phyloP scores from a whole-genome alignment of 371 early-diverging fungal genomes.

The Mortierella sp. region DNA sequence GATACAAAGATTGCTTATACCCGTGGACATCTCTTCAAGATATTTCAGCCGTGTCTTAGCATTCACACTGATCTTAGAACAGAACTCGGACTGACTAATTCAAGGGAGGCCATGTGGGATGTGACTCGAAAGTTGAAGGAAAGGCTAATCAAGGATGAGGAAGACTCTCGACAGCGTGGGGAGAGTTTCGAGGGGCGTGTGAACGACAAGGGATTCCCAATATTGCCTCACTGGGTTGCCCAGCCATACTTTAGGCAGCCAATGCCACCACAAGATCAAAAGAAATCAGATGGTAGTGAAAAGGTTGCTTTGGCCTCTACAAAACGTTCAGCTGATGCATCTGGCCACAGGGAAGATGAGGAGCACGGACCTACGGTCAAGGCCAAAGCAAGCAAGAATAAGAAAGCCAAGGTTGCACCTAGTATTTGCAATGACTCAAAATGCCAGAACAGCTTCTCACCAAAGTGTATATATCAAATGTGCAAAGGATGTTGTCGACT shows the following conservation, averaged over 20 bases:
- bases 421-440: constrained; percentile 26
- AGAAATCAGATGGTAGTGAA: constrained; percentile 7
- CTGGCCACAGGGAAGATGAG: constrained; percentile 36
- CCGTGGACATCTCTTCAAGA: constrained; percentile 94
- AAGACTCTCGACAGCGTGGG: constrained; percentile 29
- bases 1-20: constrained; percentile 76
- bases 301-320: not conserved
- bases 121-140: constrained; percentile 72
- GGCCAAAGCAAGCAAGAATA: constrained; percentile 20
- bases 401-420: constrained; percentile 37
- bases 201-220: constrained; percentile 75
- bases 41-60: constrained; percentile 83
- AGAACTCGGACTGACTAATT: constrained; percentile 73
- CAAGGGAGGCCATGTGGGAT: constrained; percentile 73
- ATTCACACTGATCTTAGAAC: constrained; percentile 85
- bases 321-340: constrained; percentile 41
- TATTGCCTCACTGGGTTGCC: constrained; percentile 78
- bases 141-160: constrained; percentile 64
- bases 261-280: constrained; percentile 56
- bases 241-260: constrained; percentile 84
- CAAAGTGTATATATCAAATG: constrained; percentile 37
- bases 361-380: constrained; percentile 4
- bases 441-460: constrained; percentile 44
- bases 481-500: constrained; percentile 47
- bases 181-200: constrained; percentile 53